Conservation (phyloP, 1,284 basidiomycete genomes). For the Cryptococcus sp. region DNA sequence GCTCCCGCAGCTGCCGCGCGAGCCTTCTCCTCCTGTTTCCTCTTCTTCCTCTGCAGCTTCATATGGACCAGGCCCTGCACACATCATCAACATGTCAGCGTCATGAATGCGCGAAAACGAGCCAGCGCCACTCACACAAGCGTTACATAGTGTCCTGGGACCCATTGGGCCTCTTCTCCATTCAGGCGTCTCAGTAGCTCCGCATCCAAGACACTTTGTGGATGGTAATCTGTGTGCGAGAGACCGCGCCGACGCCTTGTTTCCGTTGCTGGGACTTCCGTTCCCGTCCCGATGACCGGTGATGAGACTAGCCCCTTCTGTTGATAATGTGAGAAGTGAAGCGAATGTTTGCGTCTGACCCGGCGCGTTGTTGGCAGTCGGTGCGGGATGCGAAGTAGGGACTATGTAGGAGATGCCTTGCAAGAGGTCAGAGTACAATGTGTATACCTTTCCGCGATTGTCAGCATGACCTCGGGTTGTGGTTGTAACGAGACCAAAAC, state of each 20-base stretch:
- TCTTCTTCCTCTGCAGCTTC: conserved; percentile 49
- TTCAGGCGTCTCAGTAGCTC: conserved; percentile 53
- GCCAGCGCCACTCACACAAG: conserved; percentile 44
- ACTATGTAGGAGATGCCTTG: background rate
- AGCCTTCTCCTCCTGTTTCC: conserved; percentile 44
- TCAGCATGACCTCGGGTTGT: too few species aligned
- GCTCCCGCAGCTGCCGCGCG: conserved; percentile 18
- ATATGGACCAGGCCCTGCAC: conserved; percentile 48
- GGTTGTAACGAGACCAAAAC: too few species aligned
- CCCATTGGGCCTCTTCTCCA: conserved; percentile 54
- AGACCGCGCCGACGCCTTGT: conserved; percentile 14
- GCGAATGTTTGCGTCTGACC: conserved; percentile 26
- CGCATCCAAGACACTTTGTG: conserved; percentile 49
- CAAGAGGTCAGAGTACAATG: conserved; percentile 4
- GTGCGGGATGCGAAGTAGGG: background rate
- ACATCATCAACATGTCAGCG: background rate
- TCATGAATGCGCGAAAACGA: background rate
- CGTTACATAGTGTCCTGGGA: conserved; percentile 53
- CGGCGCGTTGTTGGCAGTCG: background rate
- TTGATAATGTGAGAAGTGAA: conserved; percentile 32
- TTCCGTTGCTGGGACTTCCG: conserved; percentile 17
- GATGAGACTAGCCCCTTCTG: conserved; percentile 28
- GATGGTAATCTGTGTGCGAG: too few species aligned
- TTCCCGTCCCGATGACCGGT: conserved; percentile 24
- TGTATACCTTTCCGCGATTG: too few species aligned